Base-by-base conservation (phyloP, 495 filamentous ascomycete genomes). In the Penicillium ochrochloron region DNA sequence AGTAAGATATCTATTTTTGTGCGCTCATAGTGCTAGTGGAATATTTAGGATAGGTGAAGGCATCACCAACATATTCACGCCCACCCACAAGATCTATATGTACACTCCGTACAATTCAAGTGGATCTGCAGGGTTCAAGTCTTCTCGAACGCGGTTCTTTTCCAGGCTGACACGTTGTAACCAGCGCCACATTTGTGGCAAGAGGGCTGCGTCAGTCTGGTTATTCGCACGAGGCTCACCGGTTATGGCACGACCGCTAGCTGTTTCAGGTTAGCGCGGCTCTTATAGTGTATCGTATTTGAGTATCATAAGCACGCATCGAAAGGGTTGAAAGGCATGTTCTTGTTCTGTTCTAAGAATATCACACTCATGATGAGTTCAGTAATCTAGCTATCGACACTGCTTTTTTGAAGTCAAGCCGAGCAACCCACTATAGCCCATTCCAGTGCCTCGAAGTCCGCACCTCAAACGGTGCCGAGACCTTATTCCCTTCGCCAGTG, bases 71-170 rank as follows among this genome's bases (percentile, higher is more conserved):
- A 46, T 11, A 11, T 3, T 21, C n/a, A 46, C 12, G 37, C 5
- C 25, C 19, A 11, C 19, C 19, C 14, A 17, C 17, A 19, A 44
- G n/a, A 21, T 44, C n/a, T 15, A 19, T 9, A 33, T 4, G 1
- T 27, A 27, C 25, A 27, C 25, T 27, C 2, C 25, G 17, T 21
- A 19, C 41, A 8, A 2, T 44, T 37, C 35, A 37, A 35, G 29
- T 55, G 52, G 44, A 48, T 48, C 44, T 48, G 44, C 44, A 48
- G 44, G 44, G 44, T 48, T 48, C 44, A 48, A 48, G 44, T 54
- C 51, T 54, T 54, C 25, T 54, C 27, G 57, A 59, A 19, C 33
- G 39, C 33, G 27, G 33, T 57, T 34, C 54, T n/a, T 57, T 56
- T 33, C 25, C 21, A 50, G 44, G 23, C 44, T 44, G 42, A 19